phyloP scores from a whole-genome alignment of 768 basidiomycete species.

The Butyriboletus loyo region DNA sequence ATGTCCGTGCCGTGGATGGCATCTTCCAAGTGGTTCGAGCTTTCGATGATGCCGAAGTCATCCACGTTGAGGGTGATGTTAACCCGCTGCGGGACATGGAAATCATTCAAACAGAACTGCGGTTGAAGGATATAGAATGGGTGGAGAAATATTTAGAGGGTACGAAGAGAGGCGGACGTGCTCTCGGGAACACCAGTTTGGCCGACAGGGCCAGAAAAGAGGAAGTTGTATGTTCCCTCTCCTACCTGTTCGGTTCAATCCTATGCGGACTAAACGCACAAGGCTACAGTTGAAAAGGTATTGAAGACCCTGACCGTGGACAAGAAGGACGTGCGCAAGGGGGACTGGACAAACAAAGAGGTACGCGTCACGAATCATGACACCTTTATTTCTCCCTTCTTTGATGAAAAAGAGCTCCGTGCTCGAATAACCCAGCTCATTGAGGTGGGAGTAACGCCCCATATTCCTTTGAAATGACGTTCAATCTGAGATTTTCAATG shows the following conservation, averaged over 20 bases:
- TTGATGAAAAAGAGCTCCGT: constrained; percentile 74
- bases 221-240: constrained; percentile 66
- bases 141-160: constrained; percentile 85
- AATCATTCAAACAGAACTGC: constrained; percentile 91
- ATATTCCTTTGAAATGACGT: constrained; percentile 63
- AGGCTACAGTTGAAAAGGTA: constrained; percentile 87
- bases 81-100: constrained; percentile 96
- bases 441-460: constrained; percentile 93
- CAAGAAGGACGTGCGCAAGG: constrained; percentile 88
- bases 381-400: constrained; percentile 10
- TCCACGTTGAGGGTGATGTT: constrained; percentile 98
- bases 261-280: constrained; percentile 15
- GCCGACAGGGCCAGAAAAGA: constrained; percentile 96
- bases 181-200: constrained; percentile 70
- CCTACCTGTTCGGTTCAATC: not conserved
- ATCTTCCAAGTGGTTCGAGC: constrained; percentile 98
- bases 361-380: constrained; percentile 40
- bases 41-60: constrained; percentile 99
- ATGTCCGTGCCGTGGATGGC: constrained; percentile 97
- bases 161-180: constrained; percentile 69
- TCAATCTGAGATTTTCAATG: constrained; percentile 37
- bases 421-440: constrained; percentile 96
- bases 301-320: constrained; percentile 75
- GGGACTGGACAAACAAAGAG: constrained; percentile 96
- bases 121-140: constrained; percentile 99